Evolutionary conservation across 2,329 filamentous ascomycete genomes (phyloP).

Genomic region (Cephalotrichum gorgonifer): DNA sequence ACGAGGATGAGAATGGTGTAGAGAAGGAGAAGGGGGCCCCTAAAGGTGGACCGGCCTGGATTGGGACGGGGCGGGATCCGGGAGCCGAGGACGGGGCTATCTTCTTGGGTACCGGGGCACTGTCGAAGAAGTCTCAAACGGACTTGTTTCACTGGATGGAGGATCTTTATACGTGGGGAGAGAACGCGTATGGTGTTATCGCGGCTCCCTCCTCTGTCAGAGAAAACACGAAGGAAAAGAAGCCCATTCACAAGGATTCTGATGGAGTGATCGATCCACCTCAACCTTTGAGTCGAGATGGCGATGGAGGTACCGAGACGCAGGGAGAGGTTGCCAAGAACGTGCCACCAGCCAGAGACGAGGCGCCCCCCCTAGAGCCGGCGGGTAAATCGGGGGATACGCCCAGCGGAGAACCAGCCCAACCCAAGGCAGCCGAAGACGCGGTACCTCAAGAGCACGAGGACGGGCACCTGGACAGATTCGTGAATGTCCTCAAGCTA

Average conservation of each 20-base stretch:
- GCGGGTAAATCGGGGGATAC: not conserved
- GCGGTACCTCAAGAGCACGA: conserved; percentile 10
- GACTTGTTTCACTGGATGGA: conserved; percentile 80
- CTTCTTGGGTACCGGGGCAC: conserved; percentile 68
- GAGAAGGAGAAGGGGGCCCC: conserved; percentile 10
- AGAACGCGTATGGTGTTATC: conserved; percentile 73
- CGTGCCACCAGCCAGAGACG: not conserved
- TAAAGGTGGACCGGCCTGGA: conserved; percentile 41
- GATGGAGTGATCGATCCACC: not conserved
- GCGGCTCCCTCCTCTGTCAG: conserved; percentile 65
- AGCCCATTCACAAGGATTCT: not conserved
- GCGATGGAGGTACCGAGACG: not conserved
- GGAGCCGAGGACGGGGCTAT: conserved; percentile 71
- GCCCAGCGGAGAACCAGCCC: not conserved
- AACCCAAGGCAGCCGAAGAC: not conserved
- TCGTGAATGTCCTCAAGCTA: conserved; percentile 55
- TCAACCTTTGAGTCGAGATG: not conserved
- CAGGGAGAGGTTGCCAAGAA: not conserved
- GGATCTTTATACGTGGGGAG: conserved; percentile 74
- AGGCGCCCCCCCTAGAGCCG: not conserved
- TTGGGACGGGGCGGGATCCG: conserved; percentile 60
- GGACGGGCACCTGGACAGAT: conserved; percentile 36
- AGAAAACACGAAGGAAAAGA: conserved; percentile 22
- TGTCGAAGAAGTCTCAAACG: conserved; percentile 61
- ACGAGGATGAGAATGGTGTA: conserved; percentile 16